Conservation (phyloP, 2,329 filamentous ascomycete genomes). For the Colletotrichum tropicale region DNA sequence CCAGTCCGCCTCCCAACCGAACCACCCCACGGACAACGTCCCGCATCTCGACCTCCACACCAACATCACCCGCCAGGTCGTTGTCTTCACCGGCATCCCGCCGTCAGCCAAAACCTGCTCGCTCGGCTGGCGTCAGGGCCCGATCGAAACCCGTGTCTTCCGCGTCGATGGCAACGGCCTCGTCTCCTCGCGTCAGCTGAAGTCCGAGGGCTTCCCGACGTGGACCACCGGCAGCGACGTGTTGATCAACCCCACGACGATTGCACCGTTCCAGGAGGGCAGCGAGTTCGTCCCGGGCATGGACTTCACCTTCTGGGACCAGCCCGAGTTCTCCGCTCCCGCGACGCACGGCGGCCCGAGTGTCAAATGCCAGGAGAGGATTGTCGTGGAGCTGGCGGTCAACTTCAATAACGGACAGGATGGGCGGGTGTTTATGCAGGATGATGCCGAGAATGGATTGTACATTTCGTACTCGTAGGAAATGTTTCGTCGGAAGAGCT, state of each 20-base stretch:
- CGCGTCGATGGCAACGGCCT: constrained; percentile 34
- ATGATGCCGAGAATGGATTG: constrained; percentile 7
- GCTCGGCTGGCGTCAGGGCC: constrained; percentile 37
- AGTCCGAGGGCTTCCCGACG: background rate
- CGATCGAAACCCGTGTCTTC: constrained; percentile 39
- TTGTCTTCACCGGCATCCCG: constrained; percentile 36
- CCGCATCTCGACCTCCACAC: constrained; percentile 26
- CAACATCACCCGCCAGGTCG: constrained; percentile 29
- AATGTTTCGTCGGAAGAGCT: background rate
- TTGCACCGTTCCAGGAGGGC: background rate
- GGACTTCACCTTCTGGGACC: constrained; percentile 8
- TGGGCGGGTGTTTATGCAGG: background rate
- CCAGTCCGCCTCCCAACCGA: background rate
- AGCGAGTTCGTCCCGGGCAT: background rate
- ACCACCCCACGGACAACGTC: constrained; percentile 10
- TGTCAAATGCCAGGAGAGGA: background rate
- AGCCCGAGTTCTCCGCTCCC: background rate
- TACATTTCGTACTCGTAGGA: background rate
- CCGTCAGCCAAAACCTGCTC: constrained; percentile 27
- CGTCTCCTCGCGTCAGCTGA: constrained; percentile 6
- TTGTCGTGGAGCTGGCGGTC: constrained; percentile 6
- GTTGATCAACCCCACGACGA: constrained; percentile 4
- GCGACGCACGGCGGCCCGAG: background rate
- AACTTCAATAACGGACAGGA: background rate
- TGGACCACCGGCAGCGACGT: background rate